A percentile compares a stretch with the other conserved stretches of the same genome.
Evolutionary conservation across 2,329 filamentous ascomycete genomes (phyloP).

Genomic region (Pleochaeta shiraiana): DNA sequence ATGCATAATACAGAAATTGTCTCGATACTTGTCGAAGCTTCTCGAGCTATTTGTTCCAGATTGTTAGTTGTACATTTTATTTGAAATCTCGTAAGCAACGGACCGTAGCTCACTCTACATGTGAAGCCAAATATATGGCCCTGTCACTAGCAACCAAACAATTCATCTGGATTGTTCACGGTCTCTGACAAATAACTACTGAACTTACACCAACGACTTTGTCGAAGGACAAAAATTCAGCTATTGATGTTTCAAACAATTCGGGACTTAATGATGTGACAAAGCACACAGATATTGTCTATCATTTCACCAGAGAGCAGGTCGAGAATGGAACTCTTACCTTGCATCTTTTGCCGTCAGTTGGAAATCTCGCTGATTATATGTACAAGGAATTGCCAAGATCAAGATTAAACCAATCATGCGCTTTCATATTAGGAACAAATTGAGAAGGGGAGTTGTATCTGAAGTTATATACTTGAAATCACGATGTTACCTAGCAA

Average conservation of each 20-base stretch:
- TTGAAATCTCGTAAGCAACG: neutral
- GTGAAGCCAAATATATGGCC: slow-evolving; percentile 4
- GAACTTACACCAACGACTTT: too few species aligned
- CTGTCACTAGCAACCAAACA: neutral
- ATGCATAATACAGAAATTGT: neutral
- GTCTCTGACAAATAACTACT: neutral
- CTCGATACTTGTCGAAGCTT: slow-evolving; percentile 1
- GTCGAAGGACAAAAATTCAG: too few species aligned
- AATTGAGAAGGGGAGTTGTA: too few species aligned
- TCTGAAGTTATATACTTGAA: too few species aligned
- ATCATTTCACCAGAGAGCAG: neutral
- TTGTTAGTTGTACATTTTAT: neutral
- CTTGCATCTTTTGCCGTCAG: neutral
- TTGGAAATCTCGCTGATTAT: neutral
- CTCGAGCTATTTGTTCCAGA: neutral
- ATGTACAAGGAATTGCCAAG: too few species aligned
- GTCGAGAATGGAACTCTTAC: neutral
- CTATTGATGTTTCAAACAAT: too few species aligned
- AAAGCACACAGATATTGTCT: neutral
- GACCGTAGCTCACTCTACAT: neutral
- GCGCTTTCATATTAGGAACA: too few species aligned
- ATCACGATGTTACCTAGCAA: too few species aligned
- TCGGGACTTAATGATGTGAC: too few species aligned
- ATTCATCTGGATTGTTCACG: neutral
- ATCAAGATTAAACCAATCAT: too few species aligned